Conservation (phyloP, 2,329 filamentous ascomycete species). For the Ophiocordyceps camponoti-rufipedis region DNA sequence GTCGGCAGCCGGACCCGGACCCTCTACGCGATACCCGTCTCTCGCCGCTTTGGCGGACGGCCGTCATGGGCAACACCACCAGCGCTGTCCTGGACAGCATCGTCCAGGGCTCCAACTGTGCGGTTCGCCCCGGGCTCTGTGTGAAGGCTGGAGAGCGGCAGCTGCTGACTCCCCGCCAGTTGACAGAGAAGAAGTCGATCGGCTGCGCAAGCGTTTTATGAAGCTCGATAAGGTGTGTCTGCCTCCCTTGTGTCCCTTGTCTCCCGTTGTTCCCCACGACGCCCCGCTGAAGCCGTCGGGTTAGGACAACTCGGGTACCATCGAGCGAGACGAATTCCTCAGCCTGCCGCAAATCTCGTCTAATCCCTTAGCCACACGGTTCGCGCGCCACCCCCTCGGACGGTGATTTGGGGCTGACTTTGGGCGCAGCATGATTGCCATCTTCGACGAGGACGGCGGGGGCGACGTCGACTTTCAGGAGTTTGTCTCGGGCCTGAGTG, state of each 20-base stretch:
- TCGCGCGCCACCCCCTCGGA: conserved; percentile 8
- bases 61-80: conserved; percentile 47
- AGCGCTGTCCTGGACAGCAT: conserved; percentile 81
- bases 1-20: too few relatives aligned
- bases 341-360: conserved; percentile 94
- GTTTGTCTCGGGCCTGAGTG: conserved; percentile 86
- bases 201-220: conserved; percentile 94
- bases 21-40: background rate
- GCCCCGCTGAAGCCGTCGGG: background rate
- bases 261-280: background rate
- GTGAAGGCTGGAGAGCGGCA: too few relatives aligned
- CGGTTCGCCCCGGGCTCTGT: conserved; percentile 3
- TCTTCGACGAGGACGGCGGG: conserved; percentile 96
- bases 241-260: background rate
- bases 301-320: conserved; percentile 92
- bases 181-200: conserved; percentile 91
- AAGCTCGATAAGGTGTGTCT: conserved; percentile 78
- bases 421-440: conserved; percentile 73
- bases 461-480: conserved; percentile 98
- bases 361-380: conserved; percentile 92
- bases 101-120: conserved; percentile 92
- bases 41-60: background rate
- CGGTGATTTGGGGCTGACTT: background rate
- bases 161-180: conserved; percentile 31
- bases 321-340: conserved; percentile 96